These are phyloP conservation scores for Neobulgaria alba DNA, from an alignment of 2,329 filamentous ascomycete species.

Conservation along the genomic window DNA sequence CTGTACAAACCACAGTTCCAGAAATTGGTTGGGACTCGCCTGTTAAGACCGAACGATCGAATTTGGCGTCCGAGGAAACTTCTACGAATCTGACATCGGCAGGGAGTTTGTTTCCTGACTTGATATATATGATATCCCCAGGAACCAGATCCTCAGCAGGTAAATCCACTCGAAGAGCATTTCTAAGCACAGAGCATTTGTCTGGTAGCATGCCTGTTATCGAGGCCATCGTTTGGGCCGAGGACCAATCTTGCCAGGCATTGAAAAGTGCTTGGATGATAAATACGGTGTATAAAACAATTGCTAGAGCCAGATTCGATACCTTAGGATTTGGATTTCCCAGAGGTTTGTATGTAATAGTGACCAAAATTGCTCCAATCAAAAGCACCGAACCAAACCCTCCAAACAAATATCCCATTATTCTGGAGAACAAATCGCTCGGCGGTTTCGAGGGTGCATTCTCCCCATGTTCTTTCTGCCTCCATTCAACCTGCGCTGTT, in stretches of 20 bases:
- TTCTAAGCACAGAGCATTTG: slow-evolving; percentile 54
- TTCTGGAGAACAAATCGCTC: slow-evolving; percentile 46
- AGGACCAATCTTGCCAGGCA: slow-evolving; percentile 65
- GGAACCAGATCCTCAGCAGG: slow-evolving; percentile 55
- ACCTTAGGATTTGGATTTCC: slow-evolving; percentile 54
- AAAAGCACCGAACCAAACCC: slow-evolving; percentile 67
- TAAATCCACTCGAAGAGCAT: slow-evolving; percentile 41
- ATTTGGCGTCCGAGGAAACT: slow-evolving; percentile 59
- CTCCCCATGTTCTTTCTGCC: slow-evolving; percentile 50
- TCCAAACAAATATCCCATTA: slow-evolving; percentile 63
- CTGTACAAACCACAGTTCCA: slow-evolving; percentile 53
- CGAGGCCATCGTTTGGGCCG: slow-evolving; percentile 57
- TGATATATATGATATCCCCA: slow-evolving; percentile 60
- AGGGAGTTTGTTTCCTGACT: slow-evolving; percentile 63
- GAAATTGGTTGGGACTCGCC: slow-evolving; percentile 57
- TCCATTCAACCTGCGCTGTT: slow-evolving; percentile 42
- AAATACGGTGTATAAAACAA: slow-evolving; percentile 63
- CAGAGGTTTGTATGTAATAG: slow-evolving; percentile 66
- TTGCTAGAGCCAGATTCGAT: slow-evolving; percentile 64
- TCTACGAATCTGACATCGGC: slow-evolving; percentile 64
- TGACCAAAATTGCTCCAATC: slow-evolving; percentile 59
- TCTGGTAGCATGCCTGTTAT: slow-evolving; percentile 73
- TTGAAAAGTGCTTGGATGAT: slow-evolving; percentile 60
- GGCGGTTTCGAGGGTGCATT: slow-evolving; percentile 59
- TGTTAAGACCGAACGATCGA: slow-evolving; percentile 67